phyloP scores from a whole-genome alignment of 768 basidiomycete genomes.

The Mycena olivaceomarginata region DNA sequence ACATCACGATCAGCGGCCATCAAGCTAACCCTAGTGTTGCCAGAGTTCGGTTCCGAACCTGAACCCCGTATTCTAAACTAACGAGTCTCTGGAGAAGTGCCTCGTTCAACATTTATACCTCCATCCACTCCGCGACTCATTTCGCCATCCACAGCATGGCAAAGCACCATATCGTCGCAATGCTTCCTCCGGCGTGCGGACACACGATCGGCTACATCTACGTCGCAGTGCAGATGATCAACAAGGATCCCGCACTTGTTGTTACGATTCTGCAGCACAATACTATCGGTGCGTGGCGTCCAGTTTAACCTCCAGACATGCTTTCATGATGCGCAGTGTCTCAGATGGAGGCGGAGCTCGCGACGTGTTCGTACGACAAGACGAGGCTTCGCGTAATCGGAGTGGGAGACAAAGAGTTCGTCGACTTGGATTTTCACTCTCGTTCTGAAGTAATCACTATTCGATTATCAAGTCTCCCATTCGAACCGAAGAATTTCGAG shows the following conservation, averaged over 20 bases:
- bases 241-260: not conserved
- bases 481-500: not conserved
- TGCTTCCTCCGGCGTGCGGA: constrained; percentile 26
- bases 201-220: constrained; percentile 23
- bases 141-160: not conserved
- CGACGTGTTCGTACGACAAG: constrained; percentile 10
- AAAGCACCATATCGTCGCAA: constrained; percentile 16
- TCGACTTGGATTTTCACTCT: not conserved
- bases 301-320: not conserved
- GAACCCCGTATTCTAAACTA: too few species aligned
- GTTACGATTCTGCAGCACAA: constrained; percentile 33
- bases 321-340: not conserved
- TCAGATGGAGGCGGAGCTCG: constrained; percentile 22
- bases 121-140: too few species aligned
- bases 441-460: too few species aligned
- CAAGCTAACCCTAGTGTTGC: too few species aligned
- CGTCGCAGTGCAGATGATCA: constrained; percentile 1
- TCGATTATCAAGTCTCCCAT: not conserved
- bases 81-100: too few species aligned
- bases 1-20: too few species aligned
- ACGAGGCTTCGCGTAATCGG: constrained; percentile 26
- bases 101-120: too few species aligned
- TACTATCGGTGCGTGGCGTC: constrained; percentile 5
- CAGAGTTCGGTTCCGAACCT: too few species aligned
- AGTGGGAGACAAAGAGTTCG: constrained; percentile 13